A percentile compares a stretch with the other conserved stretches of the same genome.
These are phyloP conservation scores for Vachellia collinsii DNA, from an alignment of 306 rosid species.

Conservation along the genomic window DNA sequence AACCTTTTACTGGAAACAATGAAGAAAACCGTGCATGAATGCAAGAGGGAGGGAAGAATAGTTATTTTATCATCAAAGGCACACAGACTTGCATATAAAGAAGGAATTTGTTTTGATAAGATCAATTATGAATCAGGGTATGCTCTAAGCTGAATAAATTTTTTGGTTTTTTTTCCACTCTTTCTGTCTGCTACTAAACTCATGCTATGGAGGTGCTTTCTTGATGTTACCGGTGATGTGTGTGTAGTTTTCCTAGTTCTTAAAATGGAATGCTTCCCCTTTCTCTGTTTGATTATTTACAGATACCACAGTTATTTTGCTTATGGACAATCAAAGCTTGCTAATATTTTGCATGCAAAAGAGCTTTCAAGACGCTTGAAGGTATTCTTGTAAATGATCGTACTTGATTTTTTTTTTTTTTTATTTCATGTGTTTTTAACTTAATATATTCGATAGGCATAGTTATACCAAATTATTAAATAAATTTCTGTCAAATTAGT, in stretches of 20 bases:
- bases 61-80: constrained; percentile 69
- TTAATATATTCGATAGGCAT: too few species aligned
- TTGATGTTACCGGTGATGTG: neutral
- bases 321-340: constrained; percentile 85
- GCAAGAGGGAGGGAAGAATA: constrained; percentile 75
- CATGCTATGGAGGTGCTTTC: neutral
- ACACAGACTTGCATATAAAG: constrained; percentile 55
- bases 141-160: constrained; percentile 35
- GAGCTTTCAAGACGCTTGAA: constrained; percentile 82
- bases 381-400: constrained; percentile 46
- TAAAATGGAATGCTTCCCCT: constrained; percentile 11
- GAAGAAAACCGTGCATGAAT: constrained; percentile 67
- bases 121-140: constrained; percentile 75
- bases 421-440: neutral
- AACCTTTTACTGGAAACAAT: constrained; percentile 78
- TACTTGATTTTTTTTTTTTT: neutral
- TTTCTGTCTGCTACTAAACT: neutral
- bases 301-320: constrained; percentile 61
- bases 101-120: constrained; percentile 70
- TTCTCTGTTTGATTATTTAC: constrained; percentile 29
- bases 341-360: constrained; percentile 76
- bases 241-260: neutral
- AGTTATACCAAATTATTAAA: too few species aligned
- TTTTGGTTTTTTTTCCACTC: neutral
- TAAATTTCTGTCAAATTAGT: too few species aligned